Conservation (phyloP, 2,329 filamentous ascomycete species). For the Hymenoscyphus fructigenus region DNA sequence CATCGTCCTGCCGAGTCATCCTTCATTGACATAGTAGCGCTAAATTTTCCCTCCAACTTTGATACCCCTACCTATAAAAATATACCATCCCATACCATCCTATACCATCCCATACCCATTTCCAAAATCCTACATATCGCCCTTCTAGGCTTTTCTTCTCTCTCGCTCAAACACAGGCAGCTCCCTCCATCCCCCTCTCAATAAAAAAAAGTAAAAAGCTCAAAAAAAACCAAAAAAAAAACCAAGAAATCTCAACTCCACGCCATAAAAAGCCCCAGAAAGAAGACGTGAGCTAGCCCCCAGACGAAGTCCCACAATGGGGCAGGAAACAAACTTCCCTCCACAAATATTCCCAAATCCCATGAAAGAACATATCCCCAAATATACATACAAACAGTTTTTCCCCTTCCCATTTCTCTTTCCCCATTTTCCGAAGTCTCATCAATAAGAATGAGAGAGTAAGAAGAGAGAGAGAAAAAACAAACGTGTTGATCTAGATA, state of each 20-base stretch:
- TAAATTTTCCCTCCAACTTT: too few species aligned
- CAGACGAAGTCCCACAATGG: neutral
- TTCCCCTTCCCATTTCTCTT: neutral
- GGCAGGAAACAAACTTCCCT: neutral
- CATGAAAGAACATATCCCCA: neutral
- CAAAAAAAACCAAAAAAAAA: neutral
- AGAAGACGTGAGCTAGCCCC: neutral
- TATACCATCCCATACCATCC: too few species aligned
- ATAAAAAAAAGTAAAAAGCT: neutral
- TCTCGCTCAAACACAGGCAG: too few species aligned
- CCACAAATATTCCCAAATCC: neutral
- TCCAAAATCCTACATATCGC: too few species aligned
- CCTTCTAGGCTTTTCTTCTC: too few species aligned
- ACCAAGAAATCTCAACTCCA: neutral
- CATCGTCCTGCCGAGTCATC: neutral
- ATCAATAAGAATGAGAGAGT: neutral
- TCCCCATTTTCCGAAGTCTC: neutral
- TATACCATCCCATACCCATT: too few species aligned
- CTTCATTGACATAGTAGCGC: too few species aligned
- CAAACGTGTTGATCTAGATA: slow-evolving; percentile 12
- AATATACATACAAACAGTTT: slow-evolving; percentile 9
- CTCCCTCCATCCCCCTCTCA: neutral
- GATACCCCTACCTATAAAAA: too few species aligned
- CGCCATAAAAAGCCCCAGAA: neutral
- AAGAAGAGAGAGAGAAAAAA: slow-evolving; percentile 7